These are phyloP conservation scores for Moesziomyces sp. DNA, from an alignment of 1,284 basidiomycete species.

Conservation along the genomic window DNA sequence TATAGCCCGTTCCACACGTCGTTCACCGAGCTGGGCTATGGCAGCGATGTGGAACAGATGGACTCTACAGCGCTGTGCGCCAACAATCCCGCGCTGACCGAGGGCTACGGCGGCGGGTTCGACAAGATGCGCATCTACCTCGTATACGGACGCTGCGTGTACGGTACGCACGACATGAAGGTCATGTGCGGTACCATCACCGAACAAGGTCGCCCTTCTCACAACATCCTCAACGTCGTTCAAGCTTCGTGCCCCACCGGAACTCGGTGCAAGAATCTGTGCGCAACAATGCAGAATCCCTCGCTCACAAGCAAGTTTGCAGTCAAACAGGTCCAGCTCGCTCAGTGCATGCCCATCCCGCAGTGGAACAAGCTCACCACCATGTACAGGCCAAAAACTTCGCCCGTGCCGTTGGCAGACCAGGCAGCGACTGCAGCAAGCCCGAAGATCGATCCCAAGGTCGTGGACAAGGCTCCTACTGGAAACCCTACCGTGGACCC, in stretches of 20 bases:
- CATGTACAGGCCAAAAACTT: conserved; percentile 15
- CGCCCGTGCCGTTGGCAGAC: too few species aligned
- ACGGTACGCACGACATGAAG: conserved; percentile 20
- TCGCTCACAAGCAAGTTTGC: conserved; percentile 18
- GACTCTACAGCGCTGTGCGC: conserved; percentile 27
- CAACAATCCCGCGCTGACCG: conserved; percentile 20
- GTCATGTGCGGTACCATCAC: conserved; percentile 21
- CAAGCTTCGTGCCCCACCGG: conserved; percentile 23
- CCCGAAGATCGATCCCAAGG: conserved; percentile 9
- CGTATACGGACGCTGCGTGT: conserved; percentile 27
- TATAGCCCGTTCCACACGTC: conserved; percentile 10
- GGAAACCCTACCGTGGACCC: conserved; percentile 7
- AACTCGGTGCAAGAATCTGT: conserved; percentile 34
- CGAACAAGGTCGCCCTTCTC: conserved; percentile 10
- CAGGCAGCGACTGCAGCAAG: not conserved
- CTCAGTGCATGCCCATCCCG: conserved; percentile 12
- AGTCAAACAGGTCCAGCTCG: conserved; percentile 27
- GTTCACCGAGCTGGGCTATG: conserved; percentile 7
- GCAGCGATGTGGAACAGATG: conserved; percentile 6
- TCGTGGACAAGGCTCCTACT: conserved; percentile 6
- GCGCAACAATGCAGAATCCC: conserved; percentile 21
- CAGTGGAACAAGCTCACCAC: conserved; percentile 22
- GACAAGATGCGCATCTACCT: conserved; percentile 22
- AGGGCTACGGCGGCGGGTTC: conserved; percentile 29
- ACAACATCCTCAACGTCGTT: conserved; percentile 8